phyloP scores from a whole-genome alignment of 139 green algal species.

The Spirogloea muscicola region DNA sequence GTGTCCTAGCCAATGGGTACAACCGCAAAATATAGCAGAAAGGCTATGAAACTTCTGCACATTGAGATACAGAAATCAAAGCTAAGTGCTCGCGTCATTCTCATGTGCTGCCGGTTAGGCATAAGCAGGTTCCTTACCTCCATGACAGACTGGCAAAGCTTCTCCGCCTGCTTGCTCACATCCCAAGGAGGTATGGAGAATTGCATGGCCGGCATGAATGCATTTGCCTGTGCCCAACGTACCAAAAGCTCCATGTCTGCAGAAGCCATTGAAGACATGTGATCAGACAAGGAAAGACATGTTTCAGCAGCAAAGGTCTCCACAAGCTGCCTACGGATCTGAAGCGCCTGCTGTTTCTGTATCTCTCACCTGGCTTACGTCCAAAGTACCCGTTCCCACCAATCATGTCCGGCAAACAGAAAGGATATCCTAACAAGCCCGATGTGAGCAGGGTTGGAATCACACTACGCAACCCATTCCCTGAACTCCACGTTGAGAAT shows the following conservation, averaged over 20 bases:
- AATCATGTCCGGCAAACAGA: constrained; percentile 67
- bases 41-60: no score
- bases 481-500: constrained; percentile 59
- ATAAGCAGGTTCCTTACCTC: constrained; percentile 22
- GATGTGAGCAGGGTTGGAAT: constrained; percentile 66
- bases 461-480: constrained; percentile 59
- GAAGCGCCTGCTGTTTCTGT: neutral
- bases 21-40: no score
- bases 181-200: constrained; percentile 68
- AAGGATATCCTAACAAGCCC: constrained; percentile 66
- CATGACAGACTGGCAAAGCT: constrained; percentile 42
- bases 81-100: no score
- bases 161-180: constrained; percentile 46
- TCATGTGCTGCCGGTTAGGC: no score
- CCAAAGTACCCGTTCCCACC: constrained; percentile 68
- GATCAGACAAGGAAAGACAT: neutral
- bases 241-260: constrained; percentile 61
- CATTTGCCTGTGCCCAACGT: constrained; percentile 63
- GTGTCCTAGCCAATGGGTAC: no score
- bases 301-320: neutral
- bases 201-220: constrained; percentile 47
- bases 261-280: neutral
- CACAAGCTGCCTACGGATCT: neutral
- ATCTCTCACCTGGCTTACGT: constrained; percentile 21
- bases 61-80: no score